Evolutionary conservation across 495 filamentous ascomycete genomes (phyloP).

Genomic region (Podospora conica): DNA sequence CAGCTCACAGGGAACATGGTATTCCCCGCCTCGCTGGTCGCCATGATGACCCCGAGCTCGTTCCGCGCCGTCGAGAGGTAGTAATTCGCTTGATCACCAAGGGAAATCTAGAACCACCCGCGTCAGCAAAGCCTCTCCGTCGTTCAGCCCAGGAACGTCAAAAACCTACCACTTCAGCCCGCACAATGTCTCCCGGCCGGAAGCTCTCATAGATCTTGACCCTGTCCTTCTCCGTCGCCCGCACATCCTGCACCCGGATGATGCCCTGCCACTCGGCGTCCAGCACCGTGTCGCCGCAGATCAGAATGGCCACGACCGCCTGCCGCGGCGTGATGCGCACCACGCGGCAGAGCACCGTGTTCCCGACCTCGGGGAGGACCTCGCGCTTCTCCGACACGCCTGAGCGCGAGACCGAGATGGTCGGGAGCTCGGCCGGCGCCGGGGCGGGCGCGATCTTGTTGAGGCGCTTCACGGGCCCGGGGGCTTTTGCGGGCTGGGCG

Average conservation of each 20-base stretch:
- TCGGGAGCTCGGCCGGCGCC: slow-evolving; percentile 30
- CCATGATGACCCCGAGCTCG: slow-evolving; percentile 91
- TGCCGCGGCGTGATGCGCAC: slow-evolving; percentile 76
- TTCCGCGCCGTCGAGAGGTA: slow-evolving; percentile 86
- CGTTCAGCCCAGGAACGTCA: neutral
- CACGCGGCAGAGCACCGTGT: slow-evolving; percentile 74
- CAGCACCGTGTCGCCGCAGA: slow-evolving; percentile 58
- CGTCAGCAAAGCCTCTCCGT: slow-evolving; percentile 1
- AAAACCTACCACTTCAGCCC: slow-evolving; percentile 69
- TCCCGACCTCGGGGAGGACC: slow-evolving; percentile 73
- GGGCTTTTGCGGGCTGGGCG: slow-evolving; percentile 39
- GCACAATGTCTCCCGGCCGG: slow-evolving; percentile 85
- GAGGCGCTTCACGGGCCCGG: slow-evolving; percentile 52
- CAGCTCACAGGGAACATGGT: slow-evolving; percentile 88
- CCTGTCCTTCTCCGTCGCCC: slow-evolving; percentile 91
- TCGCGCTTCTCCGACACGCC: slow-evolving; percentile 49
- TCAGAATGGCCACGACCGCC: slow-evolving; percentile 74
- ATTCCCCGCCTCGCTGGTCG: slow-evolving; percentile 79
- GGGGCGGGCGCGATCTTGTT: slow-evolving; percentile 41
- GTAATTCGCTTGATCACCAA: slow-evolving; percentile 91
- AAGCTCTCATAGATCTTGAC: slow-evolving; percentile 89
- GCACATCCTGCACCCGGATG: slow-evolving; percentile 77
- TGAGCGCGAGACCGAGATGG: slow-evolving; percentile 34
- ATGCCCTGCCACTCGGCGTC: slow-evolving; percentile 58
- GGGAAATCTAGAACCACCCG: slow-evolving; percentile 55